These are phyloP conservation scores for Lathyrus sativus DNA, from an alignment of 306 rosid genomes.

Conservation along the genomic window DNA sequence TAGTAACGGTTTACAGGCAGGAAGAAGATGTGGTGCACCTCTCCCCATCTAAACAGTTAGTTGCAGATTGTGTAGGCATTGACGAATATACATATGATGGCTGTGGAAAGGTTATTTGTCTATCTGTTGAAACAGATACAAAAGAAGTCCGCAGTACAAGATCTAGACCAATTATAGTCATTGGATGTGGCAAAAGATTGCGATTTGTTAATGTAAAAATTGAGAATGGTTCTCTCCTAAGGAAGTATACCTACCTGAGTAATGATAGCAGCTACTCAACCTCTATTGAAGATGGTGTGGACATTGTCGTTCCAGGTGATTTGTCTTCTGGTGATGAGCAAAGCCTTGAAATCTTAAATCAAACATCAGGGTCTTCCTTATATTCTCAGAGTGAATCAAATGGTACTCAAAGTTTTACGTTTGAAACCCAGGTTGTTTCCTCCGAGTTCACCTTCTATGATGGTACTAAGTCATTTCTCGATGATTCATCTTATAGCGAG, in stretches of 20 bases:
- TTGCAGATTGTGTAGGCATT: conserved; percentile 70
- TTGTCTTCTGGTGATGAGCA: conserved; percentile 53
- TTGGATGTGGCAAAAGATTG: conserved; percentile 84
- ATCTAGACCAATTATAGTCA: conserved; percentile 75
- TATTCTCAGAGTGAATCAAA: conserved; percentile 53
- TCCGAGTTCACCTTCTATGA: conserved; percentile 95
- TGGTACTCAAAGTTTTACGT: conserved; percentile 73
- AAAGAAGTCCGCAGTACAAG: conserved; percentile 55
- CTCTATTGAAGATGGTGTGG: no score
- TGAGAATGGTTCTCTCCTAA: conserved; percentile 89
- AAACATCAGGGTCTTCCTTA: conserved; percentile 46
- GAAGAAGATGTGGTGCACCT: conserved; percentile 79
- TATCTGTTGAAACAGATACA: conserved; percentile 66
- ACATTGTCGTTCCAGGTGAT: conserved; percentile 55
- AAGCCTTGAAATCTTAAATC: conserved; percentile 45
- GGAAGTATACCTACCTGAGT: conserved; percentile 75
- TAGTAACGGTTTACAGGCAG: conserved; percentile 73
- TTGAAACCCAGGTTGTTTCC: conserved; percentile 98
- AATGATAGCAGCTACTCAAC: conserved; percentile 94
- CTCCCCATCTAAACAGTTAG: conserved; percentile 78
- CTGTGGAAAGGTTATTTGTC: conserved; percentile 78
- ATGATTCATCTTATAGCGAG: conserved; percentile 81
- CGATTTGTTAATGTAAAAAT: conserved; percentile 87
- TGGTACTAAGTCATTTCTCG: conserved; percentile 85
- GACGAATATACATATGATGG: conserved; percentile 90